Conservation (phyloP, 176 grass and related monocot genomes). For the Triticum urartu region DNA sequence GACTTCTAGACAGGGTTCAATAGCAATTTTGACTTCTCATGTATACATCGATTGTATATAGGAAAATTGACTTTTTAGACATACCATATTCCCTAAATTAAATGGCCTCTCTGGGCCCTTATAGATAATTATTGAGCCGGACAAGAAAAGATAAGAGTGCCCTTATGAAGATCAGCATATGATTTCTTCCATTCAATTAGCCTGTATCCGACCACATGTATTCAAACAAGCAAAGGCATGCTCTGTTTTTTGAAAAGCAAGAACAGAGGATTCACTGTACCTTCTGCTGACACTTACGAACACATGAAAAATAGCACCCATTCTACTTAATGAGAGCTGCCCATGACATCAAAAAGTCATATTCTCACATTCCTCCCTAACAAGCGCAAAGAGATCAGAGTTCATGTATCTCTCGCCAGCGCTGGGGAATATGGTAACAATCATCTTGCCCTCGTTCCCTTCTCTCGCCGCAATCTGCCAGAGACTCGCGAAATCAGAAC, state of each 20-base stretch:
- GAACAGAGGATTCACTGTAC: background rate
- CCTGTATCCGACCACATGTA: background rate
- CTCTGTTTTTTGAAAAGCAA: background rate
- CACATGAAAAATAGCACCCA: background rate
- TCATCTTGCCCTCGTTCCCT: constrained; percentile 68
- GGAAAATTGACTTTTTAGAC: background rate
- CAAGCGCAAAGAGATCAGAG: constrained; percentile 55
- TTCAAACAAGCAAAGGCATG: background rate
- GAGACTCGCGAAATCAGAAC: background rate
- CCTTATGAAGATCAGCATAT: background rate
- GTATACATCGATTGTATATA: background rate
- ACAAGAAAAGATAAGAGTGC: background rate
- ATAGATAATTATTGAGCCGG: background rate
- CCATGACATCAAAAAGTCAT: constrained; percentile 56
- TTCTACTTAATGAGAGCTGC: background rate
- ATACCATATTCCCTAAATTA: background rate
- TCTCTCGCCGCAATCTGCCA: constrained; percentile 50
- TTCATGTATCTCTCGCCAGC: constrained; percentile 63
- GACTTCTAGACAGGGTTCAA: background rate
- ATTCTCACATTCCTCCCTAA: constrained; percentile 60
- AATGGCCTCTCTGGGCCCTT: background rate
- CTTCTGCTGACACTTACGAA: background rate
- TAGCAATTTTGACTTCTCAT: background rate
- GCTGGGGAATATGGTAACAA: constrained; percentile 69
- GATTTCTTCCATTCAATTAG: background rate